These are phyloP conservation scores for Dendrobium huoshanense DNA, from an alignment of 106 monocot species.

Conservation along the genomic window DNA sequence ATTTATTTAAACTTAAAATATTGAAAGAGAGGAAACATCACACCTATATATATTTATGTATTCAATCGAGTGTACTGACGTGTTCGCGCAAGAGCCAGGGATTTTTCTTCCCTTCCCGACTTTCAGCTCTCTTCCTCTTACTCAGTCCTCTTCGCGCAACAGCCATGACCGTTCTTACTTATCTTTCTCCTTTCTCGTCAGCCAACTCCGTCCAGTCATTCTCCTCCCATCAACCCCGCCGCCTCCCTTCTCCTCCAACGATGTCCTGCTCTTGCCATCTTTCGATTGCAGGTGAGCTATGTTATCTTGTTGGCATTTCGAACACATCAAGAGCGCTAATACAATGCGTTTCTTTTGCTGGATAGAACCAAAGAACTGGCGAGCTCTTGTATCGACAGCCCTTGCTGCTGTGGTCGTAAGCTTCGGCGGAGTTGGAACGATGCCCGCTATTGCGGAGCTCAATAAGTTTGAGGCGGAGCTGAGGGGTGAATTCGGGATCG, in stretches of 20 bases:
- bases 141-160: not conserved
- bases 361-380: conserved; percentile 33
- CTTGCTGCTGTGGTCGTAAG: conserved; percentile 45
- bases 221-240: not conserved
- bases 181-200: not conserved
- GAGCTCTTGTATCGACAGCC: conserved; percentile 38
- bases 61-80: no score
- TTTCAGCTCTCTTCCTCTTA: not conserved
- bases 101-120: not conserved
- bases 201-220: not conserved
- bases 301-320: not conserved
- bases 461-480: conserved; percentile 84
- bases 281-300: not conserved
- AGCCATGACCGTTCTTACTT: not conserved
- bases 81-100: not conserved
- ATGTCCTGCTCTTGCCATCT: conserved; percentile 1
- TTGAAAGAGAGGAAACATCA: no score
- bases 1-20: no score
- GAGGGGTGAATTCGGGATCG: conserved; percentile 92
- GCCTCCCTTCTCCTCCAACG: not conserved
- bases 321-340: not conserved
- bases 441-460: conserved; percentile 73
- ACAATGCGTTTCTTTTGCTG: not conserved
- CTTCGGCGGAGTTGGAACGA: conserved; percentile 18
- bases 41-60: no score